phyloP scores from a whole-genome alignment of 306 rosid genomes.

The Glycine tomentella region DNA sequence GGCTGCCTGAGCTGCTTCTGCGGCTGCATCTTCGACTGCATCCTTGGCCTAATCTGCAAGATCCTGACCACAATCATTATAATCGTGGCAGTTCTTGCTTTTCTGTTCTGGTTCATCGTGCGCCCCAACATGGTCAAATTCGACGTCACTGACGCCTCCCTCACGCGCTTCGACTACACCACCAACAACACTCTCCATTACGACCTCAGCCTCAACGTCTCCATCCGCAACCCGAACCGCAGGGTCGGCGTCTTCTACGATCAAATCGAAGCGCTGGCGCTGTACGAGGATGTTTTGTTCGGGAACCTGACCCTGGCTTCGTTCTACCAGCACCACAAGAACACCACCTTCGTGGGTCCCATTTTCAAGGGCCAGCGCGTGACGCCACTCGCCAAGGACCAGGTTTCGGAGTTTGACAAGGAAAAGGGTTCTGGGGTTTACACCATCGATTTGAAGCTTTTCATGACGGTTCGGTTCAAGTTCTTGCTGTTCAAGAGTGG shows the following conservation, averaged over 20 bases:
- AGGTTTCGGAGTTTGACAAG: conserved; percentile 23
- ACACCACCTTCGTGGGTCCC: conserved; percentile 39
- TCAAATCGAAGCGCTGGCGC: conserved; percentile 50
- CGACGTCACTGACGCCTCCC: conserved; percentile 58
- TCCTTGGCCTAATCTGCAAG: conserved; percentile 53
- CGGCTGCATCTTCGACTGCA: conserved; percentile 58
- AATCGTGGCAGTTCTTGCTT: conserved; percentile 40
- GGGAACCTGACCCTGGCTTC: conserved; percentile 20
- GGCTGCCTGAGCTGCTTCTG: conserved; percentile 55
- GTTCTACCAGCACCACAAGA: conserved; percentile 59
- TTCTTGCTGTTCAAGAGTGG: conserved; percentile 49
- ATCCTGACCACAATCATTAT: conserved; percentile 43
- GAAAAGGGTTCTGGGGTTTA: conserved; percentile 50
- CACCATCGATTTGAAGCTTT: conserved; percentile 53
- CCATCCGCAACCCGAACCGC: conserved; percentile 66
- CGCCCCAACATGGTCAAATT: conserved; percentile 61
- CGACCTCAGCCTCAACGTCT: conserved; percentile 60
- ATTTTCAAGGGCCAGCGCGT: conserved; percentile 44
- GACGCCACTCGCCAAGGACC: not conserved
- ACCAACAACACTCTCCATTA: conserved; percentile 50
- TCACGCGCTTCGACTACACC: conserved; percentile 59
- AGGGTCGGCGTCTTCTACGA: conserved; percentile 66
- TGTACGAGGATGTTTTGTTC: conserved; percentile 57
- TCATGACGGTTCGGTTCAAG: conserved; percentile 51
- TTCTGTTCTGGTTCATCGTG: conserved; percentile 61